Base-by-base conservation (phyloP, 306 rosid species). In the Albizia julibrissin region DNA sequence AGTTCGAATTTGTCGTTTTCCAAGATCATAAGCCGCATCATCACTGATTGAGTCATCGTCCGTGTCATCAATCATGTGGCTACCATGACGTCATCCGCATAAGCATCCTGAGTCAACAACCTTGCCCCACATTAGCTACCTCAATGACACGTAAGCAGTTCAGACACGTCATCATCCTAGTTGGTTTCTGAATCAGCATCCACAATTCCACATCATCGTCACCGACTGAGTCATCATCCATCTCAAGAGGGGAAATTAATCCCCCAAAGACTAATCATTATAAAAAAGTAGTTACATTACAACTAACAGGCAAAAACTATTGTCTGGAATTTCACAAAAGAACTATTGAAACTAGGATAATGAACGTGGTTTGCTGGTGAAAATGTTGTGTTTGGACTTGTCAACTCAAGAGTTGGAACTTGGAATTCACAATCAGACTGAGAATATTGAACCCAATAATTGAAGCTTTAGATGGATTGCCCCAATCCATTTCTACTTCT, bases 381-480 rank as follows among this genome's bases (percentile, higher is more conserved):
- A n/a, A 58, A 27, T 22, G 22, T 58, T 58, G 65, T 22, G 65
- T 13, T 58, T 58, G 22, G 14, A 58, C 65, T n/a, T 58, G 29
- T 58, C 65, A n/a, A 58, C 65, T n/a, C 62, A 13, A 16, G 24
- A 21, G 12, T 6, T 21, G 26, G 62, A 54, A 54, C 21, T 6
- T 21, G 26, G 62, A 54, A 54, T 54, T 8, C 29, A 22, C 29
- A 0, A 6, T 58, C 62, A 54, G 24, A 54, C 62, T 40, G 11
- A 14, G 12, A 58, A 59, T 8, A 47, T 65, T 15, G 2, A 66
- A 68, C 56, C 61, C 79, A 80, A 67, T 77, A 80, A 77, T 81
- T 67, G 85, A 80, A 80, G 80, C 19, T 2, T 46, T 16, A 26
- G 21, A 21, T 46, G 44, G 59, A 19, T 19, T 68, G 71, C 50